Evolutionary conservation across 345 rosid species (phyloP), one percentile per base, ranked within the genome.

Genomic region (Microthlaspi erraticum): DNA sequence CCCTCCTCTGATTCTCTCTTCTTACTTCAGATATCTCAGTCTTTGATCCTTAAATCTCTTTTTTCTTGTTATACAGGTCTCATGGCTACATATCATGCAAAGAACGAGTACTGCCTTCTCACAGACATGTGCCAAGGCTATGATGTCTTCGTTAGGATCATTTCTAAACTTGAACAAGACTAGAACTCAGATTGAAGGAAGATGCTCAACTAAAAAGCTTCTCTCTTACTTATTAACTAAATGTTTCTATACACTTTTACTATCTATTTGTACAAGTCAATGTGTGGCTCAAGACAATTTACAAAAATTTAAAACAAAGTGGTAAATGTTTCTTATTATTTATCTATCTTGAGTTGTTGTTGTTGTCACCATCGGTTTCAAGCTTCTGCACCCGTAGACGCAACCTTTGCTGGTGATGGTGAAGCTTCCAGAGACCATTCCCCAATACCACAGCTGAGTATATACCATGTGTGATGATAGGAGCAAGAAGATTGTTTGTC

Each of bases 91-190:
- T 91, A 89, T 75, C 96, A 91, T 74, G 99, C 98, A 52, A 83
- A 89, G 87, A 94, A 95, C 1, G 98, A 95, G 85, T 90, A 95
- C 64, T 92, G 99, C 58, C 92, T 89, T 70, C 83, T 91, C 41
- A 64, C 92, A 2, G 99, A 90, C 79, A 92, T 94, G 99, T 81
- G 93, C 80, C 87, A 91, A 80, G 99, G 99, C 49, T 92, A 79
- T 77, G 74, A 66, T n/a, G 86, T 91, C 50, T 90, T 94, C 56
- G 78, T 71, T 32, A 87, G 81, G 77, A 79, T 94, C 82, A 92
- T 92, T 55, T 58, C 93, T 44, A 94, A 87, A 52, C 78, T 90
- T 66, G 98, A 95, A 77, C 85, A 86, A 76, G 75, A 64, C 75
- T 76, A 56, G 63, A 33, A 39, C 16, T 36, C 26, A 37, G 42